Conservation (phyloP, 371 early-diverging fungal species). For the Mortierella sp. region DNA sequence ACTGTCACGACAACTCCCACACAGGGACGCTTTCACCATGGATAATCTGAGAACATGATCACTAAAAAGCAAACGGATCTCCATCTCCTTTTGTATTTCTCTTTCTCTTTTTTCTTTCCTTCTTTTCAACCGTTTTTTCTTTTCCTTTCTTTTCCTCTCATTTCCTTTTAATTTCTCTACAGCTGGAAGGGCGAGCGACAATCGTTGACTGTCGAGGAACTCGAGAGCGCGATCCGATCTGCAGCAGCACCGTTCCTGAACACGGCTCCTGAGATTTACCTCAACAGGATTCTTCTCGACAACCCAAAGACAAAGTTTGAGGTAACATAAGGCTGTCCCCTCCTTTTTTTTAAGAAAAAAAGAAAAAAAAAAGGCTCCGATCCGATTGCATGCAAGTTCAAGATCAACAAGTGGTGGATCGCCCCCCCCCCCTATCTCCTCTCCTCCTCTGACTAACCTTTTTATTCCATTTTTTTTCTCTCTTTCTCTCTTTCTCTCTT, state of each 20-base stretch:
- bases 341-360: neutral
- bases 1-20: neutral
- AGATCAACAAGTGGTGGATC: no score
- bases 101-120: conserved; percentile 9
- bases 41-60: neutral
- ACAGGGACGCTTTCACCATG: neutral
- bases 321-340: conserved; percentile 7
- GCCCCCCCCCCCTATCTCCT: no score
- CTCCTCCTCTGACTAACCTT: no score
- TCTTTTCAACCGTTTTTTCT: neutral
- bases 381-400: no score
- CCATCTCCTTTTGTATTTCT: conserved; percentile 10
- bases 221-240: conserved; percentile 39
- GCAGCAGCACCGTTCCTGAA: conserved; percentile 38
- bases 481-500: neutral
- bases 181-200: conserved; percentile 39
- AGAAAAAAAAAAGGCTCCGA: neutral
- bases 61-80: conserved; percentile 1
- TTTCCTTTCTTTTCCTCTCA: neutral
- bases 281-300: conserved; percentile 24
- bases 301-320: conserved; percentile 40
- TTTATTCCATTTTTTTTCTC: neutral
- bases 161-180: neutral
- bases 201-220: conserved; percentile 28
- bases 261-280: conserved; percentile 12